These are phyloP conservation scores for Beauveria varroae DNA, from an alignment of 2,329 filamentous ascomycete genomes.

Conservation along the genomic window DNA sequence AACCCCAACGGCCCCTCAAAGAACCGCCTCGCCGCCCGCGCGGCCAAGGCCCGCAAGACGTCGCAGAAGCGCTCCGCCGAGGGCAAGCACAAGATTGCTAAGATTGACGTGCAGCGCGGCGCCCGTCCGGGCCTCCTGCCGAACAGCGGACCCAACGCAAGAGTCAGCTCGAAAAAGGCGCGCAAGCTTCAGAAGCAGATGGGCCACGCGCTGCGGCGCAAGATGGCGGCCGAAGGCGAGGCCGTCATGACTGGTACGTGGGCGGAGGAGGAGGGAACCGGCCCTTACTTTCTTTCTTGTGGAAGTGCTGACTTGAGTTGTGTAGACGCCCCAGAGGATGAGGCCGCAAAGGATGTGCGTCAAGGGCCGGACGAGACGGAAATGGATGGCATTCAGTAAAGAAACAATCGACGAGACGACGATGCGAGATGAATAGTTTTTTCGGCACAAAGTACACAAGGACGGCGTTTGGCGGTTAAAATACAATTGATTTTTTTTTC, in stretches of 20 bases:
- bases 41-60: constrained; percentile 36
- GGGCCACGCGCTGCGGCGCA: constrained; percentile 44
- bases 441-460: neutral
- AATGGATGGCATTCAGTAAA: constrained; percentile 19
- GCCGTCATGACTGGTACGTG: constrained; percentile 40
- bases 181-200: constrained; percentile 49
- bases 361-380: constrained; percentile 19
- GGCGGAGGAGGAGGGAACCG: too few species aligned
- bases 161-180: constrained; percentile 47
- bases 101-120: constrained; percentile 39
- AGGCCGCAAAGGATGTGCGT: constrained; percentile 4
- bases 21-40: constrained; percentile 42
- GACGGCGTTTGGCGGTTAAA: neutral
- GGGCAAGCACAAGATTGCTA: constrained; percentile 31
- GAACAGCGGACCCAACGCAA: constrained; percentile 44
- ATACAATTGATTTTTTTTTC: neutral
- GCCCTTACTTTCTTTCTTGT: too few species aligned
- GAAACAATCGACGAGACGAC: neutral
- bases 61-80: constrained; percentile 34
- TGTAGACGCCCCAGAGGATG: constrained; percentile 15
- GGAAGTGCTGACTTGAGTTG: constrained; percentile 1
- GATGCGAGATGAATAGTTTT: neutral
- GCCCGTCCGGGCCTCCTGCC: constrained; percentile 46
- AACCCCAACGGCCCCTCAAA: constrained; percentile 51
- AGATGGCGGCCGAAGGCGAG: constrained; percentile 42